These are phyloP conservation scores for Salix suchowensis DNA, from an alignment of 345 rosid genomes.

Conservation along the genomic window DNA sequence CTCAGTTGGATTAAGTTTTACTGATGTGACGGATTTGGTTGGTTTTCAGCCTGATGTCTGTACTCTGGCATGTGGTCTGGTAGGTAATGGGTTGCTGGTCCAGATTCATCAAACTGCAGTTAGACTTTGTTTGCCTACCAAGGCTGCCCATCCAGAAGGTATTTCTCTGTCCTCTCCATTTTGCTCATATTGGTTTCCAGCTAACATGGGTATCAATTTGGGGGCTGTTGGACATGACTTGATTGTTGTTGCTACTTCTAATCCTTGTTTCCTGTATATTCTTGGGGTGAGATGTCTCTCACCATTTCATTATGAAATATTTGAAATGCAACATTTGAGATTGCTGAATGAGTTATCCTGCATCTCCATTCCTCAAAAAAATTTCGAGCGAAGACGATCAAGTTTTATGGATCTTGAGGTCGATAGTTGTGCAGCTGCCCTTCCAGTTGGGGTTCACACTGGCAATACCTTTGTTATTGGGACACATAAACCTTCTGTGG, in stretches of 20 bases:
- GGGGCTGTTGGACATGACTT: constrained; percentile 81
- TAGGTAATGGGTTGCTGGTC: constrained; percentile 70
- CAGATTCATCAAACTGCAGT: constrained; percentile 87
- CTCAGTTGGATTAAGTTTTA: constrained; percentile 89
- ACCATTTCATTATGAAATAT: constrained; percentile 54
- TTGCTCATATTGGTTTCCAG: constrained; percentile 77
- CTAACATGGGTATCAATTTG: constrained; percentile 69
- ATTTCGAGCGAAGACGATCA: constrained; percentile 39
- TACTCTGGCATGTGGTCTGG: constrained; percentile 93
- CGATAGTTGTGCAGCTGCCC: constrained; percentile 26
- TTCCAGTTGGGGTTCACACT: constrained; percentile 60
- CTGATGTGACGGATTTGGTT: constrained; percentile 89
- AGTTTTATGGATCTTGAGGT: constrained; percentile 29
- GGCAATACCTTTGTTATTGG: constrained; percentile 76
- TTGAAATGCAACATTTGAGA: constrained; percentile 68
- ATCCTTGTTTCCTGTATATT: constrained; percentile 73
- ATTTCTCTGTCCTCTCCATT: constrained; percentile 63
- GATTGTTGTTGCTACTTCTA: constrained; percentile 82
- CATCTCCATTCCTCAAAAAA: constrained; percentile 68
- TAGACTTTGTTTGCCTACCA: constrained; percentile 82
- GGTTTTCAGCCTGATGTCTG: constrained; percentile 93
- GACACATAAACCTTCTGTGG: constrained; percentile 96
- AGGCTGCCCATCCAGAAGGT: constrained; percentile 79
- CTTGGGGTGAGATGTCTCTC: constrained; percentile 72
- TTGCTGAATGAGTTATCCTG: constrained; percentile 85